Evolutionary conservation across 495 filamentous ascomycete genomes (phyloP).

Genomic region (Xylaria longipes): DNA sequence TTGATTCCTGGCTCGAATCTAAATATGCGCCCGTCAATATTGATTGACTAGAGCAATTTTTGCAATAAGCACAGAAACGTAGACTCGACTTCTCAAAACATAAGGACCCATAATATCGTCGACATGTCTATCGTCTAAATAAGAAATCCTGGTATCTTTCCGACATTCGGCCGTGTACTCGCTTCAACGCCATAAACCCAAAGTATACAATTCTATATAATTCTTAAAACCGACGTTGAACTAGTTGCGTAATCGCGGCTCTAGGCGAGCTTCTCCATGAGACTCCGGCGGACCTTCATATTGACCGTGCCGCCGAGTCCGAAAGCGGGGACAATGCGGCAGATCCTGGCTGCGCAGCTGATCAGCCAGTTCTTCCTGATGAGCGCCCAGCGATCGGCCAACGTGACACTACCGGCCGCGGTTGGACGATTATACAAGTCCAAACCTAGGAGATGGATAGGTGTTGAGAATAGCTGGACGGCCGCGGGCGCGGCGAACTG

Average conservation of each 20-base stretch:
- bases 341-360: conserved; percentile 81
- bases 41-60: neutral
- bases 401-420: conserved; percentile 48
- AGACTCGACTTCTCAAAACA: neutral
- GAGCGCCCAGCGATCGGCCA: conserved; percentile 64
- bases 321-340: conserved; percentile 92
- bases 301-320: conserved; percentile 93
- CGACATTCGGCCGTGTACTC: neutral
- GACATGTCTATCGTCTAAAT: neutral
- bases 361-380: conserved; percentile 79
- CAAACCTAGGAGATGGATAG: conserved; percentile 85
- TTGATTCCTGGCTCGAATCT: neutral
- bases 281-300: conserved; percentile 66
- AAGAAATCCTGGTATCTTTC: conserved; percentile 1
- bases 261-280: conserved; percentile 52
- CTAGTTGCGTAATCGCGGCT: neutral
- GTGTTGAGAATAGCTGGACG: conserved; percentile 83
- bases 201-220: neutral
- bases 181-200: conserved; percentile 13
- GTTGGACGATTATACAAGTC: conserved; percentile 83
- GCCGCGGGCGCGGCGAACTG: conserved; percentile 83
- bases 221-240: neutral
- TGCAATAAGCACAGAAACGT: neutral
- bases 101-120: neutral
- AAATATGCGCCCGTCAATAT: neutral